These are phyloP conservation scores for Auriscalpium microsporum DNA, from an alignment of 768 basidiomycete genomes.

Conservation along the genomic window DNA sequence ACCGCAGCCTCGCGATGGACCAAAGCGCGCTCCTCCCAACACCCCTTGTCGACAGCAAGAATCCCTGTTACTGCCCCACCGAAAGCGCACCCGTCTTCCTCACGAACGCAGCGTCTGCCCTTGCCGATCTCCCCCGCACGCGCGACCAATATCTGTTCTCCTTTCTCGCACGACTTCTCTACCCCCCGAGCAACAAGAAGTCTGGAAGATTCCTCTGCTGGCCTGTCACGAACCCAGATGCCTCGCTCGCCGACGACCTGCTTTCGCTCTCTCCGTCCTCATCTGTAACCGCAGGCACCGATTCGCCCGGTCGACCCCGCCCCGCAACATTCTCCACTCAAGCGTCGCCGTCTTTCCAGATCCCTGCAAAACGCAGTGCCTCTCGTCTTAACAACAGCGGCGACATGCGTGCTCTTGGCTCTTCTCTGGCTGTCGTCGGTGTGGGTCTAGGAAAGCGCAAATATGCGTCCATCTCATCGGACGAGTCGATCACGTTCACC, in stretches of 20 bases:
- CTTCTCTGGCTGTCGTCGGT: background rate
- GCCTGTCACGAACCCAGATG: background rate
- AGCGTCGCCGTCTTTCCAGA: background rate
- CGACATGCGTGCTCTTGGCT: background rate
- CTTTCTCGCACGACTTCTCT: constrained; percentile 8
- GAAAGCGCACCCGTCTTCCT: constrained; percentile 5
- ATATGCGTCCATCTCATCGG: constrained; percentile 13
- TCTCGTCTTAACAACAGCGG: constrained; percentile 3
- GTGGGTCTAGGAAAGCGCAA: constrained; percentile 5
- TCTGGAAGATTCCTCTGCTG: constrained; percentile 1
- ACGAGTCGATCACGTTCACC: constrained; percentile 24
- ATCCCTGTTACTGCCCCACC: constrained; percentile 6
- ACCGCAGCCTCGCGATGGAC: no score
- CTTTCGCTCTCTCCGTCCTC: background rate
- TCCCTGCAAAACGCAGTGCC: constrained; percentile 4
- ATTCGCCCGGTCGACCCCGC: background rate
- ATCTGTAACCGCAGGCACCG: background rate
- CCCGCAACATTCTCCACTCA: background rate
- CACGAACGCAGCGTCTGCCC: background rate
- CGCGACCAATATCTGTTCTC: constrained; percentile 10
- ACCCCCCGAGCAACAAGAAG: background rate
- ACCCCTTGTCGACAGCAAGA: background rate
- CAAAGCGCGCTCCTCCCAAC: no score
- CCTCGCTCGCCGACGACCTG: background rate
- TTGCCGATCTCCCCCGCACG: constrained; percentile 4